Conservation (phyloP, 805 yeast genomes). For the Metschnikowia peoriensis region DNA sequence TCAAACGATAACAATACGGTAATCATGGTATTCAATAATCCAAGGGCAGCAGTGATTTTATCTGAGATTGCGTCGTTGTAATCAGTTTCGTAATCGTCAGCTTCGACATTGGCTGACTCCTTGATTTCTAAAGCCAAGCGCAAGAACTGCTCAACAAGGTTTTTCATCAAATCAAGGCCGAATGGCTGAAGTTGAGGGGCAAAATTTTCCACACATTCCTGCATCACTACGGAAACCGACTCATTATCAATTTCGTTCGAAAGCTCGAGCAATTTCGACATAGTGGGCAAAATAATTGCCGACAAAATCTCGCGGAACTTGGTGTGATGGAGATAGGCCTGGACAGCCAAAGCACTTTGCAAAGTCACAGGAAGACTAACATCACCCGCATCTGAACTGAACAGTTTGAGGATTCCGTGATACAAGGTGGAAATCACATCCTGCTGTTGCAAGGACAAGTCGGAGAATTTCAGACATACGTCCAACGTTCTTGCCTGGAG, state of each 20-base stretch:
- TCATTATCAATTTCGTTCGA: slow-evolving; percentile 86
- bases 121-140: slow-evolving; percentile 40
- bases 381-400: slow-evolving; percentile 21
- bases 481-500: slow-evolving; percentile 76
- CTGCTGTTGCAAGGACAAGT: slow-evolving; percentile 45
- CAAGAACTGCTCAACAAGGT: slow-evolving; percentile 27
- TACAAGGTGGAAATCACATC: slow-evolving; percentile 26
- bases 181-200: slow-evolving; percentile 67
- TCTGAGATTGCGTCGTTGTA: slow-evolving; percentile 45
- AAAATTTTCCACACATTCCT: slow-evolving; percentile 88
- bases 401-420: slow-evolving; percentile 34
- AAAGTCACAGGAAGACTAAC: slow-evolving; percentile 69
- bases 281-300: slow-evolving; percentile 68
- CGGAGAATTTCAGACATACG: slow-evolving; percentile 62
- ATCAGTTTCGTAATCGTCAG: slow-evolving; percentile 29
- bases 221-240: slow-evolving; percentile 85
- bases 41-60: slow-evolving; percentile 78
- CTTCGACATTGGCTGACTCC: slow-evolving; percentile 45
- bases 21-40: slow-evolving; percentile 76
- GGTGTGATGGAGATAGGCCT: slow-evolving; percentile 65
- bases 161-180: slow-evolving; percentile 28
- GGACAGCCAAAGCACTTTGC: slow-evolving; percentile 82
- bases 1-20: slow-evolving; percentile 83
- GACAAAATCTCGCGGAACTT: slow-evolving; percentile 69
- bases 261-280: slow-evolving; percentile 72